A percentile compares a stretch with the other conserved stretches of the same genome.
phyloP scores from a whole-genome alignment of 78 protist genomes.

The Dictyostelium firmibasis region DNA sequence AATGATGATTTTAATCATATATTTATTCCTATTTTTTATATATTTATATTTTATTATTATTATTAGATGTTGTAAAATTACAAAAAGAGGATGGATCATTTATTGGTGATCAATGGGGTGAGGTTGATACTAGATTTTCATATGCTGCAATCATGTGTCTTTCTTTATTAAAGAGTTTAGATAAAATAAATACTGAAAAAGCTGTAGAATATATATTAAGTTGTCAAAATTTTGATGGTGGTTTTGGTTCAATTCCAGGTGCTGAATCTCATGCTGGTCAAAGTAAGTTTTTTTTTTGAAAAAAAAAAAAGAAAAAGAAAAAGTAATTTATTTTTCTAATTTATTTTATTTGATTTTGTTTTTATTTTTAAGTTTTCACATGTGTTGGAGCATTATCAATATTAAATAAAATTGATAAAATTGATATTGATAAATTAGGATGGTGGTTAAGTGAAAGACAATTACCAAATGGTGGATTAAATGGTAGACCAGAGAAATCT shows the following conservation, averaged over 20 bases:
- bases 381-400: conserved; percentile 98
- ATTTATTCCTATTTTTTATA: not conserved
- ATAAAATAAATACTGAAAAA: conserved; percentile 63
- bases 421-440: conserved; percentile 90
- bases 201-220: conserved; percentile 86
- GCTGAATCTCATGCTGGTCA: conserved; percentile 99
- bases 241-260: conserved; percentile 96
- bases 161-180: conserved; percentile 87
- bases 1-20: not conserved
- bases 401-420: conserved; percentile 76
- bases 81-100: conserved; percentile 98
- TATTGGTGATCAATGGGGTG: conserved; percentile 98
- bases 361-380: conserved; percentile 94
- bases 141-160: conserved; percentile 94
- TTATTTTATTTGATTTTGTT: not conserved
- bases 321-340: not conserved
- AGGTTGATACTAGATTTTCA: conserved; percentile 97
- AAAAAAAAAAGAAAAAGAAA: too few relatives aligned
- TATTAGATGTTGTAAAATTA: conserved; percentile 80
- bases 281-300: too few relatives aligned
- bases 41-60: not conserved
- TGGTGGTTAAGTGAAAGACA: conserved; percentile 99
- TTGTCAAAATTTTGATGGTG: conserved; percentile 98
- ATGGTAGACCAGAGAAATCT: conserved; percentile 99
- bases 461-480: conserved; percentile 97